phyloP scores from a whole-genome alignment of 441 rosid species.

The Syzygium syzygioides region DNA sequence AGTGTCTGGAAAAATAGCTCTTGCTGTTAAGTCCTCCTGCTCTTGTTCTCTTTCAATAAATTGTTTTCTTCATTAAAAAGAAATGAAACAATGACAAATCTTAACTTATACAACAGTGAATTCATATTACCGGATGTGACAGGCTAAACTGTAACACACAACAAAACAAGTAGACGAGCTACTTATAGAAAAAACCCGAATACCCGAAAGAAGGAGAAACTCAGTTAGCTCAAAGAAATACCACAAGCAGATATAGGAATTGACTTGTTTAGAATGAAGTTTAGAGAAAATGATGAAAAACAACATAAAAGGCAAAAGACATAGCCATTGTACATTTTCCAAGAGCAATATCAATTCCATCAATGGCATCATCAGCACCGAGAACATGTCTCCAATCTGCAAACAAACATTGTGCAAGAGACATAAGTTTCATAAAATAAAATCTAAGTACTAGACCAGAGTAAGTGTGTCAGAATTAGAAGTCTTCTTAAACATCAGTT shows the following conservation, averaged over 20 bases:
- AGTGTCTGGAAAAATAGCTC: neutral
- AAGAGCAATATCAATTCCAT: constrained; percentile 73
- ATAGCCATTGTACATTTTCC: constrained; percentile 61
- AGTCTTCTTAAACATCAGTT: neutral
- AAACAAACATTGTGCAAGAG: constrained; percentile 8
- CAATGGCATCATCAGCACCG: constrained; percentile 58
- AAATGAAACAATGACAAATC: neutral
- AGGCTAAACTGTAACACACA: neutral
- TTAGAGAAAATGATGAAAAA: neutral
- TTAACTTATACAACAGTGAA: neutral
- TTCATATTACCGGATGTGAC: neutral
- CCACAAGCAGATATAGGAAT: neutral
- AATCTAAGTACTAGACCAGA: neutral
- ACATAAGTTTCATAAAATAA: neutral
- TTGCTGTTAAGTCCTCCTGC: neutral
- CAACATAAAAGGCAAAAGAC: neutral
- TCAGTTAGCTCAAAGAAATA: neutral
- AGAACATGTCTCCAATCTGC: constrained; percentile 97
- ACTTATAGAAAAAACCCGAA: neutral
- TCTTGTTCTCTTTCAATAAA: neutral
- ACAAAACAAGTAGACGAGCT: neutral
- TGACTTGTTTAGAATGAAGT: neutral
- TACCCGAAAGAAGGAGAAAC: neutral
- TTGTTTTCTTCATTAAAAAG: neutral
- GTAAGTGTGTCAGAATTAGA: neutral